These are phyloP conservation scores for Mrakia hoshinonis DNA, from an alignment of 768 basidiomycete genomes.

Conservation along the genomic window DNA sequence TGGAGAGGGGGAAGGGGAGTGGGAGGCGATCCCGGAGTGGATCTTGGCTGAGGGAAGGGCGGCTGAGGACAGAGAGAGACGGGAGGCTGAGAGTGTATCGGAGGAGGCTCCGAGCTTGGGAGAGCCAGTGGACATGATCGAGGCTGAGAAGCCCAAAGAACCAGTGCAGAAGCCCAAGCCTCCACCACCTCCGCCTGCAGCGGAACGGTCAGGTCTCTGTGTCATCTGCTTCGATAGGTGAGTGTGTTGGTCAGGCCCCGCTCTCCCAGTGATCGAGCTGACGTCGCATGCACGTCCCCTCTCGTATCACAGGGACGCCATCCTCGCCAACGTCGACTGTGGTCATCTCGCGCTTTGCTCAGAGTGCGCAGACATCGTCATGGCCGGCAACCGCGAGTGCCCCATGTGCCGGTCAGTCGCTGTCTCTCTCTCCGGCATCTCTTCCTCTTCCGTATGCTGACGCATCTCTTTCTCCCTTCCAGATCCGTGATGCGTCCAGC, in stretches of 20 bases:
- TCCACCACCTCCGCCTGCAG: neutral
- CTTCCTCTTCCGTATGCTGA: neutral
- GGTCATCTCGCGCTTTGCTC: constrained; percentile 24
- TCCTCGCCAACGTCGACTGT: constrained; percentile 15
- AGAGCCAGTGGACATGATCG: too few relatives aligned
- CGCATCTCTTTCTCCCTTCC: neutral
- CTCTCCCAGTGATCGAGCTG: neutral
- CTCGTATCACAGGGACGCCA: constrained; percentile 4
- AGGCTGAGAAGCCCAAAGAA: neutral
- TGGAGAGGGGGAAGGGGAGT: neutral
- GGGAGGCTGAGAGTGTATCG: neutral
- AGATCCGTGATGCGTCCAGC: constrained; percentile 2
- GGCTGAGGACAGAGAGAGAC: neutral
- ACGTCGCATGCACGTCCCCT: neutral
- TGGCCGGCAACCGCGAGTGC: constrained; percentile 9
- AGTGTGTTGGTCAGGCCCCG: neutral
- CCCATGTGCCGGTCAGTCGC: constrained; percentile 19
- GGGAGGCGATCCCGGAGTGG: constrained; percentile 22
- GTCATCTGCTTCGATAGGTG: constrained; percentile 24
- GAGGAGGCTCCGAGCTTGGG: too few relatives aligned
- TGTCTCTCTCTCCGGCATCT: neutral
- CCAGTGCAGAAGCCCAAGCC: neutral
- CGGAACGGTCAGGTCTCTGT: constrained; percentile 9
- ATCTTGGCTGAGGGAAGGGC: neutral
- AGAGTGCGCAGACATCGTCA: constrained; percentile 11